A percentile compares a stretch with the other conserved stretches of the same genome.
Conservation (phyloP, 2,329 filamentous ascomycete genomes). For the Aspergillus sp. region DNA sequence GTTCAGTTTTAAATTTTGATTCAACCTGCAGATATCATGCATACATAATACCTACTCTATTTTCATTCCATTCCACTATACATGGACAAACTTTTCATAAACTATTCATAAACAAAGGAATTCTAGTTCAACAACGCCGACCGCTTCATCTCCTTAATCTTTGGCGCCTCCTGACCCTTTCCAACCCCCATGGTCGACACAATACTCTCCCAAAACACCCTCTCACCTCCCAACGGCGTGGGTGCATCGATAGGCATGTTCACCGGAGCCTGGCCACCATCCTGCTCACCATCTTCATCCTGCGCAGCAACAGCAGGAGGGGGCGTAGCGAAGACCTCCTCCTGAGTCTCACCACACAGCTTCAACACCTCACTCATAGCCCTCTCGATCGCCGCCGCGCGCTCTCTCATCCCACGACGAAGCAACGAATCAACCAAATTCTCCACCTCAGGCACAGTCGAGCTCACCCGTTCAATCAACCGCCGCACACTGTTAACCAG, state of each 20-base stretch:
- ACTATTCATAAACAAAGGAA: background rate
- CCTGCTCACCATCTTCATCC: conserved; percentile 24
- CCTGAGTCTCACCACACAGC: conserved; percentile 64
- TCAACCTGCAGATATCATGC: background rate
- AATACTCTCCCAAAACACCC: conserved; percentile 43
- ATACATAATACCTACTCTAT: background rate
- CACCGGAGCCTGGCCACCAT: conserved; percentile 10
- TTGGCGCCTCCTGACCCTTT: conserved; percentile 47
- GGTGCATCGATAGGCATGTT: background rate
- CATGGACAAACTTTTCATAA: conserved; percentile 1
- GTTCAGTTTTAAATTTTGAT: background rate
- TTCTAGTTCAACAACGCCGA: conserved; percentile 37
- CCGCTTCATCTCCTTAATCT: conserved; percentile 50
- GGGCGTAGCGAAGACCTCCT: conserved; percentile 64
- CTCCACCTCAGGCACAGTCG: conserved; percentile 68
- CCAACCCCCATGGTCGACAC: conserved; percentile 36
- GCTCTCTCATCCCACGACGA: conserved; percentile 81
- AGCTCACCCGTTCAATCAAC: conserved; percentile 78
- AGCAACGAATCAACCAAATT: conserved; percentile 74
- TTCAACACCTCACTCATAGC: conserved; percentile 73
- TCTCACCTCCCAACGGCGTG: conserved; percentile 26
- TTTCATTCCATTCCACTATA: background rate
- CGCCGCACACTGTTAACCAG: conserved; percentile 82
- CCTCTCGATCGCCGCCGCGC: conserved; percentile 73
- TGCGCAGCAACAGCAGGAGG: conserved; percentile 12